A percentile compares a stretch with the other conserved stretches of the same genome.
Conservation (phyloP, 306 rosid genomes). For the Cicer pinnatifidum region DNA sequence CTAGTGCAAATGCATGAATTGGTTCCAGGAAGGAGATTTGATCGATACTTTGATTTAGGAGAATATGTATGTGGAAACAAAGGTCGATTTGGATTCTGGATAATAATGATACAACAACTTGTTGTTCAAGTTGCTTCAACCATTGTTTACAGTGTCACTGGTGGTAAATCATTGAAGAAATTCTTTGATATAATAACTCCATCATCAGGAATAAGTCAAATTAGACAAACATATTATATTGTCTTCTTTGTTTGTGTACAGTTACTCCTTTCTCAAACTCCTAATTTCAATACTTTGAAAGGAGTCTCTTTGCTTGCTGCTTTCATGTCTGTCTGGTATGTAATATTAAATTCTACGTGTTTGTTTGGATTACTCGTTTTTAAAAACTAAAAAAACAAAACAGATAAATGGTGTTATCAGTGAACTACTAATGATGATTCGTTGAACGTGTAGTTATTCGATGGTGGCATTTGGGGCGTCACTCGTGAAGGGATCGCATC, state of each 20-base stretch:
- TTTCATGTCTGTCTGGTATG: slow-evolving; percentile 60
- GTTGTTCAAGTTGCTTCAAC: slow-evolving; percentile 60
- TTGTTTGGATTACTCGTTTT: no score
- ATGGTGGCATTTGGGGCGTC: slow-evolving; percentile 55
- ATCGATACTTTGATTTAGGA: slow-evolving; percentile 65
- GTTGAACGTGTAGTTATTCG: slow-evolving; percentile 49
- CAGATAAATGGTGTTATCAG: no score
- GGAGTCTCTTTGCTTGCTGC: slow-evolving; percentile 63
- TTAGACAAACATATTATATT: slow-evolving; percentile 59
- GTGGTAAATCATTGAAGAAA: slow-evolving; percentile 74
- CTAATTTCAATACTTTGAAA: slow-evolving; percentile 66
- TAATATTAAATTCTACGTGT: neutral
- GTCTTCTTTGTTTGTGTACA: slow-evolving; percentile 50
- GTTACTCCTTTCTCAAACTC: slow-evolving; percentile 61
- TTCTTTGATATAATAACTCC: slow-evolving; percentile 33
- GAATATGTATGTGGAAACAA: slow-evolving; percentile 54
- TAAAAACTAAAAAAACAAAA: no score
- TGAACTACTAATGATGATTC: neutral
- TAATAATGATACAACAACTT: slow-evolving; percentile 61
- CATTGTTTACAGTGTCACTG: slow-evolving; percentile 71
- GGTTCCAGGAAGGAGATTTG: slow-evolving; percentile 60
- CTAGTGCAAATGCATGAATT: slow-evolving; percentile 62
- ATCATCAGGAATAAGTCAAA: neutral
- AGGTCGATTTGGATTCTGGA: slow-evolving; percentile 51
- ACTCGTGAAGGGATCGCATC: slow-evolving; percentile 36